Base-by-base conservation (phyloP, 352 stramenopile genomes). In the Phytophthora megakarya region DNA sequence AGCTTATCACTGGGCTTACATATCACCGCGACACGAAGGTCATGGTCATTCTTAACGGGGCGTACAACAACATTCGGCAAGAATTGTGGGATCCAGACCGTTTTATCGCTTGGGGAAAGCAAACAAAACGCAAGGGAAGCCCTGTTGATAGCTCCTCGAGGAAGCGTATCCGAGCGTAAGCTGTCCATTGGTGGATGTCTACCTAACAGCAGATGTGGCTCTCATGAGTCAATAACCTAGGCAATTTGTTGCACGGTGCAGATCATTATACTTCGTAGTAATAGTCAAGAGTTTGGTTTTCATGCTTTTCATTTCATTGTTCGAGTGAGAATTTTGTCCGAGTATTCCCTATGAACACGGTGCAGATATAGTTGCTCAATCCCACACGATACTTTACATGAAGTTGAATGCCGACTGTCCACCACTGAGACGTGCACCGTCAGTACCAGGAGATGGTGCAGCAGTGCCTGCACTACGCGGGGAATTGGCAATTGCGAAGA, bases 21-120 rank as follows among this genome's bases (percentile, higher is more conserved):
- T 96, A 95, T 60, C 88, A 96, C 50, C 85, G 78, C 23, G 88
- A 96, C 70, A 95, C 86, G 0, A 95, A 92, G 60, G 85, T 96
- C 21, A 86, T 95, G 74, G 70, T 96, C 51, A 95, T 96, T 64
- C 61, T 95, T 12, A 96, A 96, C 50, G 88, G 88, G 0, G 78
- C 86, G 12, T 95, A 80, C 64, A 95, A 95, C 73, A 87, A 86
- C 23, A 79, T 95, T 55, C 67, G 60, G 35, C 86, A 95, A 65
- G 72, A 92, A 28, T 45, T 85, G 40, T 95, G 87, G 88, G 76
- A 95, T 53, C 50, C 78, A 5, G 56, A 79, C 22, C 56, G 54
- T 11, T 94, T 94, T 37, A 59, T 92, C 15, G 50, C 67, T 10
- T 74, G 60, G 37, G 72, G 64, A 19, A 79, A 71, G 22, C 59